Evolutionary conservation across 345 rosid genomes (phyloP), one percentile per base, ranked within the genome.

Genomic region (Lenwebbia sp.): DNA sequence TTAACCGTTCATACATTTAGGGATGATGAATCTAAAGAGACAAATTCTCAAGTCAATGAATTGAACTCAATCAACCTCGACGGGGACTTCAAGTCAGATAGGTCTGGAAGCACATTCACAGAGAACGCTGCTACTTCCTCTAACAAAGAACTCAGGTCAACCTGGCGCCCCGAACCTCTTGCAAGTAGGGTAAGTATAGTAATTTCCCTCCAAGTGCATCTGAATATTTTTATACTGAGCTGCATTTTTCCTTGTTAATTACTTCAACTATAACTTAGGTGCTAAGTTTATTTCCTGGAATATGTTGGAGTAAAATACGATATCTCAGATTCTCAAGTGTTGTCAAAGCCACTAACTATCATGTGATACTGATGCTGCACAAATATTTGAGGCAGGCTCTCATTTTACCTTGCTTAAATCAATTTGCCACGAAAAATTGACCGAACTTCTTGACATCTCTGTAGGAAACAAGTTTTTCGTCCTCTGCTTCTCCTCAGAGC

Each of bases 401-500:
- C 56, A 52, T 52, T 83, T 22, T 54, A n/a, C 84, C 54, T 52
- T 83, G 58, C 41, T 51, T 82, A 8, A 47, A 37, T 83, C 57
- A 30, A 28, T 83, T 54, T 51, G 0, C 57, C 41, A 22, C 4
- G 1, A 19, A 70, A 33, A 33, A 9, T 33, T 70, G 12, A 70
- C 78, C 9, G 40, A 19, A 74, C 14, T 21, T 56, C 6, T 30
- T 83, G 17, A 14, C 53, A 65, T 13, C 52, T 22, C 76, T 85
- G 57, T 83, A 90, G 94, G 93, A 88, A 83, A 70, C 89, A 53
- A 89, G 87, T 85, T 83, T 88, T 57, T 86, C 84, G 4, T 55
- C 87, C 40, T 89, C 90, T 15, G 90, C 83, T 74, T 92, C 94
- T 52, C 83, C 83, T 74, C 86, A 75, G 85, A 92, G 90, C 88